phyloP scores from a whole-genome alignment of 441 rosid genomes.

The Bruguiera hainesii region DNA sequence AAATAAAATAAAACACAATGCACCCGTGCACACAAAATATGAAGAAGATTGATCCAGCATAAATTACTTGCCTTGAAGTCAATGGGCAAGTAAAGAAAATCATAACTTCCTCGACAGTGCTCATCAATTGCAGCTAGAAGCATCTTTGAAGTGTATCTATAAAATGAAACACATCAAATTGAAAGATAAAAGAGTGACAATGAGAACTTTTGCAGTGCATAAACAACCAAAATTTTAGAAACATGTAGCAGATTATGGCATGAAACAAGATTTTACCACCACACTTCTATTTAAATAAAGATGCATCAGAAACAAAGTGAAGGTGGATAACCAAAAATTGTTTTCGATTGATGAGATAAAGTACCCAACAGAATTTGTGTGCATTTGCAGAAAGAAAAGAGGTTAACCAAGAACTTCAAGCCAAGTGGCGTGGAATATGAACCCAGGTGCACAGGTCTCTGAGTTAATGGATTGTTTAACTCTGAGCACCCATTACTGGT shows the following conservation, averaged over 20 bases:
- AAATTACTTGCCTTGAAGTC: slow-evolving; percentile 60
- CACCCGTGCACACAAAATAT: background rate
- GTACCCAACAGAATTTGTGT: too few relatives aligned
- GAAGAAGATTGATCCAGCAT: background rate
- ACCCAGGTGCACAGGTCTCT: too few relatives aligned
- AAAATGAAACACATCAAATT: slow-evolving; percentile 11
- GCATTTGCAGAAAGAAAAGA: too few relatives aligned
- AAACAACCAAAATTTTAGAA: slow-evolving; percentile 1
- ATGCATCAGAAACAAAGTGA: background rate
- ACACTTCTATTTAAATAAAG: background rate
- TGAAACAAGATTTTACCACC: slow-evolving; percentile 1
- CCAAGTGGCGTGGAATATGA: too few relatives aligned
- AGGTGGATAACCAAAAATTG: background rate
- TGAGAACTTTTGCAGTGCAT: slow-evolving; percentile 5
- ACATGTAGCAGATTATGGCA: slow-evolving; percentile 2
- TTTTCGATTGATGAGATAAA: too few relatives aligned
- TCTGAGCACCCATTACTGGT: too few relatives aligned
- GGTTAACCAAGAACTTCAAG: too few relatives aligned
- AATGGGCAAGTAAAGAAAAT: slow-evolving; percentile 69
- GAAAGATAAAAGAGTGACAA: background rate
- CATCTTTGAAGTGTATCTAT: slow-evolving; percentile 79
- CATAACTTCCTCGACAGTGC: slow-evolving; percentile 60
- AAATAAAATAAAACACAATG: background rate
- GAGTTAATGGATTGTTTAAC: too few relatives aligned
- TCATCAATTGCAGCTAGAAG: slow-evolving; percentile 74